These are phyloP conservation scores for Tetrapyrgos nigripes DNA, from an alignment of 1,284 basidiomycete genomes.

Conservation along the genomic window DNA sequence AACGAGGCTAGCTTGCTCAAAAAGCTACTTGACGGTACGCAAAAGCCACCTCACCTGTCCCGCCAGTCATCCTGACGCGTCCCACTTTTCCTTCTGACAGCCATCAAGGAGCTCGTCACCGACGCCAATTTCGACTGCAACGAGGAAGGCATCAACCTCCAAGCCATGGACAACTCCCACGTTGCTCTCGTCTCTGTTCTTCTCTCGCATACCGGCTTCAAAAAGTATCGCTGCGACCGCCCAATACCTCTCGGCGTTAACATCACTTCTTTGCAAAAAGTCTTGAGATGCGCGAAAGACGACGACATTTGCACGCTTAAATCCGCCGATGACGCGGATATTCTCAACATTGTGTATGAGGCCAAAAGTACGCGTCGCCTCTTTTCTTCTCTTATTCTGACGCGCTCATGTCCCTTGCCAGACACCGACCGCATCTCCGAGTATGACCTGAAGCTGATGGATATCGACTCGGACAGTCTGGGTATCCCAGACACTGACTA, in stretches of 20 bases:
- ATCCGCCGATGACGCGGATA: slow-evolving; percentile 91
- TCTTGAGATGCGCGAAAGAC: slow-evolving; percentile 97
- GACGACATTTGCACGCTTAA: slow-evolving; percentile 94
- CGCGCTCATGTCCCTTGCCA: slow-evolving; percentile 37
- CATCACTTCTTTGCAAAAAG: slow-evolving; percentile 91
- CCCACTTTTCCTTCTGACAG: slow-evolving; percentile 45
- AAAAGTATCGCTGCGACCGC: slow-evolving; percentile 93
- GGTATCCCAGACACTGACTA: slow-evolving; percentile 99
- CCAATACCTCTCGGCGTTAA: slow-evolving; percentile 96
- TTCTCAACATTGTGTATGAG: slow-evolving; percentile 91
- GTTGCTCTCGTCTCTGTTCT: slow-evolving; percentile 94
- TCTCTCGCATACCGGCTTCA: slow-evolving; percentile 81
- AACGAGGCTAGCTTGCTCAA: slow-evolving; percentile 85
- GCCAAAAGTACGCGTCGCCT: slow-evolving; percentile 73
- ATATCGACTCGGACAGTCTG: slow-evolving; percentile 96
- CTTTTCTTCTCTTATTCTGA: slow-evolving; percentile 15
- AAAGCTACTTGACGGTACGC: slow-evolving; percentile 85
- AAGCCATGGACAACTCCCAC: slow-evolving; percentile 99
- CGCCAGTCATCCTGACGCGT: slow-evolving; percentile 12
- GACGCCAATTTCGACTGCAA: slow-evolving; percentile 99
- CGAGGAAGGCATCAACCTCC: slow-evolving; percentile 93
- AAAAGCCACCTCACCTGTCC: background rate
- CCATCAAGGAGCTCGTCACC: slow-evolving; percentile 96
- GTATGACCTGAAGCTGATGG: slow-evolving; percentile 99
- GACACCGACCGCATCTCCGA: slow-evolving; percentile 95